These are phyloP conservation scores for Apiospora kogelbergensis DNA, from an alignment of 2,329 filamentous ascomycete species.

Conservation along the genomic window DNA sequence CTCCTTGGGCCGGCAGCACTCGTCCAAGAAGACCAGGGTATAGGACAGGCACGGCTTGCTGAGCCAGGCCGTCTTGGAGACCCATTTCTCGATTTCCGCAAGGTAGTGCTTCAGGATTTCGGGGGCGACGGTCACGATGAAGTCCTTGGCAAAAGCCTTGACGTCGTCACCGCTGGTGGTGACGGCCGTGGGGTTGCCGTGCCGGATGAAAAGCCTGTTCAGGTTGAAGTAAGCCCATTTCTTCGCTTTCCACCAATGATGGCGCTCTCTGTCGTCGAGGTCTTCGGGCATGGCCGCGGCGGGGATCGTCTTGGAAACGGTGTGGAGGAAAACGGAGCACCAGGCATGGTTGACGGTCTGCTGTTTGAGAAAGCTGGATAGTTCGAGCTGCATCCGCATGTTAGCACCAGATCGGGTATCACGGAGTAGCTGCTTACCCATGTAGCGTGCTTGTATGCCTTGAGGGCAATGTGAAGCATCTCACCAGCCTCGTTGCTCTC, in stretches of 20 bases:
- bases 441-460: constrained; percentile 97
- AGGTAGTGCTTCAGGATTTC: constrained; percentile 96
- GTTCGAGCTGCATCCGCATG: constrained; percentile 67
- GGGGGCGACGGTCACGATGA: constrained; percentile 87
- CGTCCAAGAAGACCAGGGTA: constrained; percentile 91
- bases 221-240: constrained; percentile 99
- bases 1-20: constrained; percentile 94
- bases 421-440: constrained; percentile 66
- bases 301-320: constrained; percentile 83
- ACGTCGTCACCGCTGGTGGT: constrained; percentile 77
- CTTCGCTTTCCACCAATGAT: constrained; percentile 99
- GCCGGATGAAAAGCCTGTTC: constrained; percentile 92
- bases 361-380: constrained; percentile 74
- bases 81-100: constrained; percentile 95
- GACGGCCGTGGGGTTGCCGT: constrained; percentile 81
- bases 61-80: constrained; percentile 89
- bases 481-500: constrained; percentile 92
- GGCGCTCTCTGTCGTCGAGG: constrained; percentile 80
- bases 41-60: constrained; percentile 93
- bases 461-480: constrained; percentile 93
- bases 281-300: constrained; percentile 76
- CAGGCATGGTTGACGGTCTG: constrained; percentile 86
- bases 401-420: constrained; percentile 3
- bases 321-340: constrained; percentile 92
- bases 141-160: constrained; percentile 81